Base-by-base conservation (phyloP, 2,329 filamentous ascomycete genomes). In the Arthrobotrys pseudoclavata region DNA sequence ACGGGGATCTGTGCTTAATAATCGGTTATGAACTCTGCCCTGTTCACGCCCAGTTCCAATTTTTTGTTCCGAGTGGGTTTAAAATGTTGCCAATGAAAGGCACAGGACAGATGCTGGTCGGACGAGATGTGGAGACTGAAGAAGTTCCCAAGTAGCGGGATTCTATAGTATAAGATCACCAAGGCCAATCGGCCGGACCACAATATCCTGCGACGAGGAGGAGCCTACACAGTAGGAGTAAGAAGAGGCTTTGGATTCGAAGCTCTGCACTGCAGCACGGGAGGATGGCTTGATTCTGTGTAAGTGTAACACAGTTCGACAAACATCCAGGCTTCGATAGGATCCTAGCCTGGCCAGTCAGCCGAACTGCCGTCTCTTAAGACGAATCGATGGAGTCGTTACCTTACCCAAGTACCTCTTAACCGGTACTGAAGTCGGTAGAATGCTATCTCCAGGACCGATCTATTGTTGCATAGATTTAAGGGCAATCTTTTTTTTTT, bases 1-100 rank as follows among this genome's bases (percentile, higher is more conserved):
- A 42, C 31, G 45, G 52, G 45, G 47, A 26, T 55, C 48, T 40
- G 50, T 64, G 71, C 71, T 76, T 76, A 76, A 69, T 76, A 76
- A 76, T 76, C 70, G 50, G 47, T 50, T 40, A 52, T 10, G 45
- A 50, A 20, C 55, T 42, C 10, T 60, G 55, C 55, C 55, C 55
- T 60, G 55, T 60, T 42, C 63, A 24, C 34, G 31, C 20, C 63
- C 63, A 55, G 40, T 31, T 47, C 37, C 47, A 20, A 10, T 22
- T 52, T 52, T 53, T 53, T 50, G 2, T 29, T 42, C 47, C 31
- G 31, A 29, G 48, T 53, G 29, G 31, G 13, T 53, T 55, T 31
- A 1, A 55, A 67, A 67, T 24, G 45, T 48, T 66, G 62, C 45
- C 62, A 66, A 52, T 66, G 62, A 66, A 42, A 60, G 55, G 20